Evolutionary conservation across 192 early-diverging fungal species (phyloP).

Genomic region (Funneliformis geosporum): DNA sequence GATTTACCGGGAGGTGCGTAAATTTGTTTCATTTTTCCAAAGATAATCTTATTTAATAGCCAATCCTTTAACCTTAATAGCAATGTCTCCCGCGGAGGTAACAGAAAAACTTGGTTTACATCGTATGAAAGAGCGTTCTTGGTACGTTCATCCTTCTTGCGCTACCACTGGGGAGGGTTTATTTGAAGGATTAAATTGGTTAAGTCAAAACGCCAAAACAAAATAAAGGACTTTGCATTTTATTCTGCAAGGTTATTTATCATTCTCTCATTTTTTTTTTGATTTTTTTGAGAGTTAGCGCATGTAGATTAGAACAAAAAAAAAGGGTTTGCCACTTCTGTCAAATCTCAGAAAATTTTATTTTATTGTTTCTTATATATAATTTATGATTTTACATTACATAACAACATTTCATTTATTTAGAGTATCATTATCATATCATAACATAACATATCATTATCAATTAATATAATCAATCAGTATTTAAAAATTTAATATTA

Average conservation of each 20-base stretch:
- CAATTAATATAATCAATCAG: too few species aligned
- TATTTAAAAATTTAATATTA: too few species aligned
- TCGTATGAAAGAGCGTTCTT: constrained; percentile 83
- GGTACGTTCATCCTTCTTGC: constrained; percentile 91
- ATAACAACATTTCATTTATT: background rate
- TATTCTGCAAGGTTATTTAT: background rate
- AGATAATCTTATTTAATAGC: background rate
- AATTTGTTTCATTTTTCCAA: background rate
- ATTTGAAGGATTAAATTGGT: constrained; percentile 84
- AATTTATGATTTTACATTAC: background rate
- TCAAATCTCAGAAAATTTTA: background rate
- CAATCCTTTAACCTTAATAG: constrained; percentile 36
- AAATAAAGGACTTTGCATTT: constrained; percentile 34
- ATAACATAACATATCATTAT: too few species aligned
- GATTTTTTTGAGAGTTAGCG: too few species aligned
- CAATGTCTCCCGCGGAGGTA: constrained; percentile 93
- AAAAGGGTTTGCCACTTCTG: background rate
- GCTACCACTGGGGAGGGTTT: constrained; percentile 83
- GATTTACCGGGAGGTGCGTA: constrained; percentile 62
- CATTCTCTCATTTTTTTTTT: too few species aligned
- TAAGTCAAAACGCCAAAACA: constrained; percentile 78
- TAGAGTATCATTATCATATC: too few species aligned
- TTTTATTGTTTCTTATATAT: background rate
- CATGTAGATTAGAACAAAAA: background rate
- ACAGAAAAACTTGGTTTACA: constrained; percentile 88